phyloP scores from a whole-genome alignment of 2,329 filamentous ascomycete genomes.

The Knufia petricola region DNA sequence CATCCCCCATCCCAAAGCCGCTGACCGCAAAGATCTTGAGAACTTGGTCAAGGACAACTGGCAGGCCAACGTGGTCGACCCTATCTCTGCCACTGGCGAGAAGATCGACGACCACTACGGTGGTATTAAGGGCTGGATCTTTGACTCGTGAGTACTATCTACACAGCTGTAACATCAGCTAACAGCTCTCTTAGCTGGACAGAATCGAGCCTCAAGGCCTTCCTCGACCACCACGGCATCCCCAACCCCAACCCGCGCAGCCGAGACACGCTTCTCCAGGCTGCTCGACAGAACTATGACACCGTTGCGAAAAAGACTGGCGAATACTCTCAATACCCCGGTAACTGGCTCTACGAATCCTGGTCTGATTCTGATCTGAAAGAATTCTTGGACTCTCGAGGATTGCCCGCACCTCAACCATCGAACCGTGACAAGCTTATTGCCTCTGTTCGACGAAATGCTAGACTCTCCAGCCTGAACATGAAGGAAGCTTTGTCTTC shows the following conservation, averaged over 20 bases:
- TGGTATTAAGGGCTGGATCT: slow-evolving; percentile 78
- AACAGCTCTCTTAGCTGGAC: slow-evolving; percentile 58
- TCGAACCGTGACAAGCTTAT: slow-evolving; percentile 77
- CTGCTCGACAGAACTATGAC: slow-evolving; percentile 74
- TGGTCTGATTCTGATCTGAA: slow-evolving; percentile 95
- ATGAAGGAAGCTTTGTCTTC: slow-evolving; percentile 51
- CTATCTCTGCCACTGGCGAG: slow-evolving; percentile 71
- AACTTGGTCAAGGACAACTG: slow-evolving; percentile 82
- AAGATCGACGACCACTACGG: slow-evolving; percentile 62
- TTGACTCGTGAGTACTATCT: slow-evolving; percentile 56
- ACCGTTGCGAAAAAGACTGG: slow-evolving; percentile 62
- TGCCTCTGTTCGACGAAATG: slow-evolving; percentile 81
- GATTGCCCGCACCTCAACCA: slow-evolving; percentile 77
- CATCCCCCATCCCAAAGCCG: slow-evolving; percentile 77
- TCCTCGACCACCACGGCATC: slow-evolving; percentile 80
- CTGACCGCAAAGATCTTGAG: slow-evolving; percentile 92
- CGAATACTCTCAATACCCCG: slow-evolving; percentile 76
- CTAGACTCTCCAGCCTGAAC: slow-evolving; percentile 65
- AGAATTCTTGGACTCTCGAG: slow-evolving; percentile 74
- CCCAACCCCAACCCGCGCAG: slow-evolving; percentile 82
- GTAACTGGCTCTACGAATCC: slow-evolving; percentile 82
- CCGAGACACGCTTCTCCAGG: slow-evolving; percentile 69
- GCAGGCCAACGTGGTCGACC: slow-evolving; percentile 62
- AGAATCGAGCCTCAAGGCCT: slow-evolving; percentile 86
- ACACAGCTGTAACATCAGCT: slow-evolving; percentile 25